Base-by-base conservation (phyloP, 1,139 yeast species). In the Zygoascus sp. region DNA sequence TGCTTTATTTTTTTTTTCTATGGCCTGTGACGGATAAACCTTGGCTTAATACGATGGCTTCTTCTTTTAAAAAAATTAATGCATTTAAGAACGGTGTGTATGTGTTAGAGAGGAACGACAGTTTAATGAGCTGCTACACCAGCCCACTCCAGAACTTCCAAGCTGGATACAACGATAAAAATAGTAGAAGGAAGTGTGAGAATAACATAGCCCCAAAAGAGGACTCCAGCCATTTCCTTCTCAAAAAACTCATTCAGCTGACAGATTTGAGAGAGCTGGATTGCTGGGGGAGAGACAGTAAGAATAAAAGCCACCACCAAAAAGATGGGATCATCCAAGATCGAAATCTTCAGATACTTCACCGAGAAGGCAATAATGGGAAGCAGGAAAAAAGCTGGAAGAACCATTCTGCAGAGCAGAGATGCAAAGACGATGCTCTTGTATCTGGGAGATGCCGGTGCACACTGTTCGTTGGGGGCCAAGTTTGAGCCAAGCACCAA, bases 171-270 rank as follows among this genome's bases (percentile, higher is more conserved):
- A 22, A 84, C 92, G 56, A 84, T 81, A 46, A 76, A 64, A 40
- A 84, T 82, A 2, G 92, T 82, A n/a, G 83, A 78, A 0, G 95
- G 95, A 40, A 85, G 72, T 1, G 94, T 82, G 52, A 85, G 71
- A 9, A 85, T 74, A 20, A 79, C 92, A 57, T 85, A 85, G 5
- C 95, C 94, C 86, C 94, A 85, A 59, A 86, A 85, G 52, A 86
- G 71, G n/a, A 85, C 90, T 2, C 89, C 85, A 0, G 89, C 81
- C 92, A 86, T 86, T 62, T 86, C 95, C 59, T 76, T 75, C 60
- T 86, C 92, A 62, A 80, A 85, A 28, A 85, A 75, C 53, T 78
- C 80, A 63, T 85, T 85, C 54, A 85, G 69, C 62, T 84, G 94
- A 54, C 89, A 83, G 55, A 85, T 85, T 62, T 85, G 95, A 32